Evolutionary conservation across 768 basidiomycete genomes (phyloP).

Genomic region (Mycena albidolilacea): DNA sequence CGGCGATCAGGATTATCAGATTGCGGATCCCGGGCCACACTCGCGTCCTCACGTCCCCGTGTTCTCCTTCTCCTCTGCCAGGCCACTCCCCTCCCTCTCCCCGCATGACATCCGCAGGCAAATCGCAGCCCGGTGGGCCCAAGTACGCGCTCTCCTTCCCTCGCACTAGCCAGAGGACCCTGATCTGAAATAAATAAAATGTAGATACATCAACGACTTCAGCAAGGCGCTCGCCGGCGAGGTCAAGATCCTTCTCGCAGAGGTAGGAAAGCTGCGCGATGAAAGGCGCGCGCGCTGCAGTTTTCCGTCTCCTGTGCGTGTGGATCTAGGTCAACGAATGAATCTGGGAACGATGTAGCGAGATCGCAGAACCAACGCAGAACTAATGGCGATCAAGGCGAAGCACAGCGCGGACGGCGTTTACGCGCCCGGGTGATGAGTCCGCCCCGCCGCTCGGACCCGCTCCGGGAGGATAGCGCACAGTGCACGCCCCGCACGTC

Average conservation of each 20-base stretch:
- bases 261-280: conserved; percentile 73
- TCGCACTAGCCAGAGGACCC: too few species aligned
- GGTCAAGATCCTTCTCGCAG: conserved; percentile 72
- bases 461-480: conserved; percentile 69
- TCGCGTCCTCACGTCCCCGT: too few species aligned
- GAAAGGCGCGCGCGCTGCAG: conserved; percentile 70
- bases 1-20: too few species aligned
- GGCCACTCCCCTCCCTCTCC: too few species aligned
- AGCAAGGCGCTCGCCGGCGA: conserved; percentile 74
- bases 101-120: too few species aligned
- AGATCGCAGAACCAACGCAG: conserved; percentile 72
- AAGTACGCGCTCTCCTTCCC: too few species aligned
- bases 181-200: not conserved
- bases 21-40: too few species aligned
- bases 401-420: conserved; percentile 75
- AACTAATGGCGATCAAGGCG: conserved; percentile 72
- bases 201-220: conserved; percentile 70
- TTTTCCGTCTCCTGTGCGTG: conserved; percentile 63
- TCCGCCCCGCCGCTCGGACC: conserved; percentile 52
- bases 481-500: conserved; percentile 59
- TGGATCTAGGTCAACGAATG: too few species aligned
- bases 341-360: too few species aligned
- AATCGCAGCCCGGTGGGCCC: too few species aligned
- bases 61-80: too few species aligned
- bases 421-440: conserved; percentile 64